Base-by-base conservation (phyloP, 1,139 yeast species). In the Candida tetrigidarum region DNA sequence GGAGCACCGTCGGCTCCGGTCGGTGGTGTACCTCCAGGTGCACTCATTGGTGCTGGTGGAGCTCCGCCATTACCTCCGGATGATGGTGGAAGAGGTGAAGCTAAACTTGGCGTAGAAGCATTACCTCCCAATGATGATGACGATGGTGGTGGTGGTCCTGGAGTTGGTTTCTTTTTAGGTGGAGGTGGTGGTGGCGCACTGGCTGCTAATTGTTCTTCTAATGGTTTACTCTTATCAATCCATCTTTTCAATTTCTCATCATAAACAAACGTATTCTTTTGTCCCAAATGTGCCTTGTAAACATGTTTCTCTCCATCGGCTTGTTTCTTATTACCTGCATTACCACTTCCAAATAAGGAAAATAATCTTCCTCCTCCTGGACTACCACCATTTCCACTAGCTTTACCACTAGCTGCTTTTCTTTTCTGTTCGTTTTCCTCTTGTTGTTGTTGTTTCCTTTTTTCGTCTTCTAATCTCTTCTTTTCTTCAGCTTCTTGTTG, bases 171-270 rank as follows among this genome's bases (percentile, higher is more conserved):
- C 33, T 46, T 50, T 55, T 74, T 78, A 27, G 66, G 62, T 4
- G 90, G 89, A 2, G 95, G 93, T 2, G 96, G 95, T 2, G 96
- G 89, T 2, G 93, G 83, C 1, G 82, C 77, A 1, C 79, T 67
- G 7, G 78, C 66, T 48, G 69, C 71, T 48, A 82, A 75, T 53
- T 85, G 89, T 41, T 90, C 96, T 50, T 83, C 83, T 37, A 87
- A 79, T 1, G 88, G 82, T 14, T 78, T 80, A 49, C 83, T 81
- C 49, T 81, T 82, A 59, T 89, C 85, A 44, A 93, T 82, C 97
- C 97, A 93, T 58, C 96, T 78, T 60, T 86, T 85, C 58, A 88
- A 78, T 49, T 86, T 82, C 56, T 89, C 95, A 66, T 92, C 97
- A 61, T 83, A 95, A 55, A 81, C 81, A 57, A 93, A 86, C 30